Base-by-base conservation (phyloP, 176 grass and related monocot species). In the Triticum monococcum region DNA sequence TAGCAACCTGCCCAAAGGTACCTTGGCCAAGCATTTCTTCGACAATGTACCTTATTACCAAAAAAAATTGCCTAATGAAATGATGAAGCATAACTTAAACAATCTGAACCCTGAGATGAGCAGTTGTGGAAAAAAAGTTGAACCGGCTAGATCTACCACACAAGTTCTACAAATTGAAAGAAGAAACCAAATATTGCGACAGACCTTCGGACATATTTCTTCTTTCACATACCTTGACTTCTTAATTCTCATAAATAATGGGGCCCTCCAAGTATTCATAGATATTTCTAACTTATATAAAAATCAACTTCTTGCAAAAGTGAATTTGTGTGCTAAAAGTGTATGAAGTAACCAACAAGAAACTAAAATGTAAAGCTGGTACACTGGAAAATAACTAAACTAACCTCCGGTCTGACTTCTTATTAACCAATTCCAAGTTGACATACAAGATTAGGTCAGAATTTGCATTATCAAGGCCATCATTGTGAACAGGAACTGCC, bases 11-110 rank as follows among this genome's bases (percentile, higher is more conserved):
- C 79, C 97, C 97, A 70, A 99, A 99, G 24, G 97, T 96, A 86
- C 97, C 97, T 94, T 99, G 97, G 41, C 97, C 97, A 64, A 99
- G 97, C 83, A 96, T 92, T 77, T 99, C 97, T 88, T 93, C 90
- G 73, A 99, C 89, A 88, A 93, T 37, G 50, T 99, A 99, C 83
- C 97, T 99, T 85, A 85, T 90, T 82, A 78, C 25, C 50, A 16
- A 52, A 75, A 50, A 76, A 31, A 17, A 59, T 31, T 48, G n/a
- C 7, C 30, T 62, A 30, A 60, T n/a, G 54, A 13, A 59, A 32
- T 20, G 76, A 6, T 37, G 52, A 64, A 75, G 3, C 52, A 38
- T 77, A 63, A 69, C 46, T 75, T 74, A 50, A 67, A 67, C 31
- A 68, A 68, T 56, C 26, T 38, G 28, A 84, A 57, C 5, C 43